Percentiles rank a stretch among this genome's conserved stretches.
Evolutionary conservation across 345 rosid genomes (phyloP).

Genomic region (Carallia brachiata): DNA sequence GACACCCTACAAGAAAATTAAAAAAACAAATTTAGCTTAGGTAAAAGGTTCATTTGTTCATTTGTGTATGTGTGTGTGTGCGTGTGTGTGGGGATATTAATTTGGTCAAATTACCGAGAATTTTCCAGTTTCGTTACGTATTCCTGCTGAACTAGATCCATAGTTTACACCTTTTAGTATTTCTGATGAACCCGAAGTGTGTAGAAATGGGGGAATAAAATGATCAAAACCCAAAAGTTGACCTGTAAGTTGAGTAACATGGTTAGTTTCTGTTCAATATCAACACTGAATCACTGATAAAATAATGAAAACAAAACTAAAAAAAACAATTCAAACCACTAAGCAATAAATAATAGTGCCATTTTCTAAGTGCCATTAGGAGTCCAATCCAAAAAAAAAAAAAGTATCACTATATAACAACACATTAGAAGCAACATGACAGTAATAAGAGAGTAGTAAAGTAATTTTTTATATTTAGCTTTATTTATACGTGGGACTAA

Average conservation of each 20-base stretch:
- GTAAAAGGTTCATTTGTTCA: not conserved
- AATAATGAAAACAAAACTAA: too few species aligned
- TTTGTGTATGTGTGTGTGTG: not conserved
- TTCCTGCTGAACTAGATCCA: slow-evolving; percentile 20
- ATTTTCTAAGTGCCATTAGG: too few species aligned
- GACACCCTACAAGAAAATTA: slow-evolving; percentile 3
- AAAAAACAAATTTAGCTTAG: not conserved
- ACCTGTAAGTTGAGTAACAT: not conserved
- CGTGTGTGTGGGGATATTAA: not conserved
- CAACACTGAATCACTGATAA: too few species aligned
- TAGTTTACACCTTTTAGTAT: slow-evolving; percentile 22
- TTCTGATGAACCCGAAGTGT: not conserved
- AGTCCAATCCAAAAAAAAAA: too few species aligned
- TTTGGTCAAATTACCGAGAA: not conserved
- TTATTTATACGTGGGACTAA: too few species aligned
- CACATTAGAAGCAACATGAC: too few species aligned
- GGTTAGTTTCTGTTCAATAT: too few species aligned
- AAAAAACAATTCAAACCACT: too few species aligned
- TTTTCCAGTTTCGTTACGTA: slow-evolving; percentile 15
- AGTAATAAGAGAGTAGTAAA: too few species aligned
- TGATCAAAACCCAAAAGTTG: slow-evolving; percentile 8
- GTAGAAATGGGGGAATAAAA: slow-evolving; percentile 13
- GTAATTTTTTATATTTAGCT: too few species aligned
- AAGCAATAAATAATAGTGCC: too few species aligned
- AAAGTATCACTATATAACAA: too few species aligned